Evolutionary conservation across 371 early-diverging fungal species (phyloP).

Genomic region (Capniomyces stellatus): DNA sequence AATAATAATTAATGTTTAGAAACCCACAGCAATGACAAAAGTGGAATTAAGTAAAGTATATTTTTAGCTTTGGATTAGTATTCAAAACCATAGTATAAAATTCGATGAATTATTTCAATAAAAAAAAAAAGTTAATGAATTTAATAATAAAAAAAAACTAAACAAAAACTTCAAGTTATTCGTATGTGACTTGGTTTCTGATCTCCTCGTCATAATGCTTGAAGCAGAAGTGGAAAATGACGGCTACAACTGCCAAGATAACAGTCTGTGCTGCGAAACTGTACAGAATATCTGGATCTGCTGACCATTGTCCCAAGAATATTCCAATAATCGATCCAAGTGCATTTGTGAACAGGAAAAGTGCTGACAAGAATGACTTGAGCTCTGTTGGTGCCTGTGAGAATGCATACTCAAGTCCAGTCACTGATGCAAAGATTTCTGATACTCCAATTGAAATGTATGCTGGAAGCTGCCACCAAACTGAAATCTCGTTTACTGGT

Average conservation of each 20-base stretch:
- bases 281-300: constrained; percentile 15
- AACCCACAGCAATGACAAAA: too few species aligned
- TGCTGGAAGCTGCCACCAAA: constrained; percentile 32
- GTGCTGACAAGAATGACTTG: constrained; percentile 56
- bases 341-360: constrained; percentile 43
- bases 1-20: too few species aligned
- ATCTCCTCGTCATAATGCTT: constrained; percentile 15
- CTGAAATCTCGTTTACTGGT: constrained; percentile 28
- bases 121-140: too few species aligned
- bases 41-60: too few species aligned
- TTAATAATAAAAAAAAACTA: too few species aligned
- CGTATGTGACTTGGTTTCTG: neutral
- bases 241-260: constrained; percentile 12
- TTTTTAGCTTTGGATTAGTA: too few species aligned
- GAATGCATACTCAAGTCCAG: constrained; percentile 62
- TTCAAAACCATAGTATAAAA: too few species aligned
- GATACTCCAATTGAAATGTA: constrained; percentile 6
- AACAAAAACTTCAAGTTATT: too few species aligned
- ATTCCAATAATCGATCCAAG: constrained; percentile 21
- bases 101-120: too few species aligned
- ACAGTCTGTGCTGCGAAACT: constrained; percentile 19
- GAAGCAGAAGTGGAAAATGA: constrained; percentile 14
- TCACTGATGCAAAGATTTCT: constrained; percentile 25
- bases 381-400: constrained; percentile 49
- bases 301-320: constrained; percentile 12